Percentiles rank a stretch among this genome's conserved stretches.
These are phyloP conservation scores for Cryptococcus sp. DNA, from an alignment of 1,284 basidiomycete genomes.

Conservation along the genomic window DNA sequence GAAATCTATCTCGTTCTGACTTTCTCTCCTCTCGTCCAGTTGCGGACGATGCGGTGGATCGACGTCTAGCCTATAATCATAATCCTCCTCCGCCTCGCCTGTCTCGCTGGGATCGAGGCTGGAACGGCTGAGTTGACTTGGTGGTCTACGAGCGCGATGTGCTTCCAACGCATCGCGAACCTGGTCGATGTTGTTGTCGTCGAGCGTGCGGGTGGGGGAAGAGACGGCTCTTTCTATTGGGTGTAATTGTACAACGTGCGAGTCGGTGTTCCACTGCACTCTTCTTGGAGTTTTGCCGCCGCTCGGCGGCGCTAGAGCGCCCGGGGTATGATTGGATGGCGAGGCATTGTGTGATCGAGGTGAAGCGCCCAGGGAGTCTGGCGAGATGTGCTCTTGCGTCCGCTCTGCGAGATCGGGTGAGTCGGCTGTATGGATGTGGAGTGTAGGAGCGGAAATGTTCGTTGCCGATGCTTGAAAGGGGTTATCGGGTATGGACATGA, in stretches of 20 bases:
- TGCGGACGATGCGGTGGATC: slow-evolving; percentile 27
- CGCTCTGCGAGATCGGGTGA: slow-evolving; percentile 49
- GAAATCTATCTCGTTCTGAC: slow-evolving; percentile 16
- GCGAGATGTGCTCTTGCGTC: slow-evolving; percentile 1
- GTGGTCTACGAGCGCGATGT: slow-evolving; percentile 31
- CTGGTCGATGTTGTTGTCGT: slow-evolving; percentile 37
- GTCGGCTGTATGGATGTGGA: slow-evolving; percentile 54
- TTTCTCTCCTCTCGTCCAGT: slow-evolving; percentile 5
- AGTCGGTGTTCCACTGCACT: slow-evolving; percentile 50
- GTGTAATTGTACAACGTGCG: slow-evolving; percentile 45
- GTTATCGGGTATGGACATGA: slow-evolving; percentile 46
- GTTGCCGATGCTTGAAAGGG: slow-evolving; percentile 26
- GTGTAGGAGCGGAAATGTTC: slow-evolving; percentile 26
- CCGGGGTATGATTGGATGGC: slow-evolving; percentile 7
- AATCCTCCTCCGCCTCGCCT: slow-evolving; percentile 37
- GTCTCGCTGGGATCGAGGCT: slow-evolving; percentile 23
- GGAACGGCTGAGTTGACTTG: slow-evolving; percentile 25
- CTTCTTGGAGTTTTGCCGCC: slow-evolving; percentile 46
- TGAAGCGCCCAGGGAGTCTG: slow-evolving; percentile 3
- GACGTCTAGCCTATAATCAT: slow-evolving; percentile 51
- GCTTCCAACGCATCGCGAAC: slow-evolving; percentile 43
- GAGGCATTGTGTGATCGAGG: slow-evolving; percentile 1
- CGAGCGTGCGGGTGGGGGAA: slow-evolving; percentile 30
- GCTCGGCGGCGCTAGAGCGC: slow-evolving; percentile 9
- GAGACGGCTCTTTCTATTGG: slow-evolving; percentile 11